phyloP scores from a whole-genome alignment of 768 basidiomycete genomes.

The Lepiota venenata region DNA sequence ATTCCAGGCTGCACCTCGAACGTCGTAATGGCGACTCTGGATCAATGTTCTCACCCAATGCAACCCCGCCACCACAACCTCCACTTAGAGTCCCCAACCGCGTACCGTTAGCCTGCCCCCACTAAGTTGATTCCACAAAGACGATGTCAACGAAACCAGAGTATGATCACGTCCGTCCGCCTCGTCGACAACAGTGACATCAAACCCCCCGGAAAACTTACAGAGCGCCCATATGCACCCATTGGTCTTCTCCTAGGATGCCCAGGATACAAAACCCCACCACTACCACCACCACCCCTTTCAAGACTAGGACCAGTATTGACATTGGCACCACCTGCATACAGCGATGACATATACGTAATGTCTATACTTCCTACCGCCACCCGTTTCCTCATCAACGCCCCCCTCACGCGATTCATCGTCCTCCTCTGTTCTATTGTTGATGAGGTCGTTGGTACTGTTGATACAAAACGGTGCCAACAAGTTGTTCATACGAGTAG shows the following conservation, averaged over 20 bases:
- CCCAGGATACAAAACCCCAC: background rate
- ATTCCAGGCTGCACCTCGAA: constrained; percentile 84
- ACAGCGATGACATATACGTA: constrained; percentile 45
- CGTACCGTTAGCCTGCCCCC: constrained; percentile 6
- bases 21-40: constrained; percentile 68
- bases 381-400: constrained; percentile 35
- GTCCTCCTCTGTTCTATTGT: constrained; percentile 40
- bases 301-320: background rate
- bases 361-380: constrained; percentile 78
- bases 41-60: constrained; percentile 33
- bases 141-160: background rate
- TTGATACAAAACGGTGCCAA: constrained; percentile 61
- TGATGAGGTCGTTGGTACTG: too few species aligned
- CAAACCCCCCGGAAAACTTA: constrained; percentile 9
- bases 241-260: background rate
- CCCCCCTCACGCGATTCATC: constrained; percentile 44
- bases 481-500: constrained; percentile 82
- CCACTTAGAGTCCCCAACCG: constrained; percentile 16
- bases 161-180: background rate
- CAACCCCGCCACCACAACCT: constrained; percentile 1
- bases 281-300: background rate
- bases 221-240: background rate
- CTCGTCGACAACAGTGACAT: constrained; percentile 11
- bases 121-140: background rate
- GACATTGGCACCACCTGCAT: background rate